Percentiles rank a stretch among this genome's conserved stretches.
phyloP scores from a whole-genome alignment of 768 basidiomycete species.

The Termitomyces sp. region DNA sequence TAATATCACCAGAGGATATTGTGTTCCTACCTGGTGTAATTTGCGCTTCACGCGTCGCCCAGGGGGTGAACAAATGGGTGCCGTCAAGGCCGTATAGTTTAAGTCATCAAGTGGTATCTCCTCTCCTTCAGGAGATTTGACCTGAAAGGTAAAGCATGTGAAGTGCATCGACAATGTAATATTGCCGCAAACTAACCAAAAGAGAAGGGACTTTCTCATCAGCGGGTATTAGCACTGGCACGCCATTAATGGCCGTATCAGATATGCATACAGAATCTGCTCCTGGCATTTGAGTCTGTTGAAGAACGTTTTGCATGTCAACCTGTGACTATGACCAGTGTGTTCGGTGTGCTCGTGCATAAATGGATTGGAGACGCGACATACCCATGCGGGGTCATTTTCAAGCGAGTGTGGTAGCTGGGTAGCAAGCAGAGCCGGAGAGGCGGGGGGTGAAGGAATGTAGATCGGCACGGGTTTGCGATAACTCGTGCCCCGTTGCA shows the following conservation, averaged over 20 bases:
- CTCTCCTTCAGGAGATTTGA: conserved; percentile 8
- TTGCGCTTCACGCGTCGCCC: conserved; percentile 15
- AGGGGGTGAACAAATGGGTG: conserved; percentile 1
- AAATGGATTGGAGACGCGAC: neutral
- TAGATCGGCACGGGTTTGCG: conserved; percentile 67
- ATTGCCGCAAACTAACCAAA: neutral
- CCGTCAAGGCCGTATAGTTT: conserved; percentile 1
- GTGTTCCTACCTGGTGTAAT: conserved; percentile 16
- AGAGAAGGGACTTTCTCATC: conserved; percentile 1
- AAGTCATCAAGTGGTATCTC: neutral
- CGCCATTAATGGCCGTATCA: neutral
- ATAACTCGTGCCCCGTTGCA: conserved; percentile 50
- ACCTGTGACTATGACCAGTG: conserved; percentile 21
- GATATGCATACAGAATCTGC: conserved; percentile 2
- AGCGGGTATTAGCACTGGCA: neutral
- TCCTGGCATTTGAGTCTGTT: conserved; percentile 9
- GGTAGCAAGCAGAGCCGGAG: conserved; percentile 21
- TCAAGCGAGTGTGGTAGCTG: conserved; percentile 9
- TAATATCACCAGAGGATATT: neutral
- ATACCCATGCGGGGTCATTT: neutral
- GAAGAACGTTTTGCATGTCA: conserved; percentile 28
- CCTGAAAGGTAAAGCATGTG: neutral
- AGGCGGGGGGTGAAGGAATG: conserved; percentile 57
- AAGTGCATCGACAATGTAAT: neutral
- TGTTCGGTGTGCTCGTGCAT: neutral